Evolutionary conservation across 2,329 filamentous ascomycete species (phyloP).

Genomic region (Microcyclospora pomicola): DNA sequence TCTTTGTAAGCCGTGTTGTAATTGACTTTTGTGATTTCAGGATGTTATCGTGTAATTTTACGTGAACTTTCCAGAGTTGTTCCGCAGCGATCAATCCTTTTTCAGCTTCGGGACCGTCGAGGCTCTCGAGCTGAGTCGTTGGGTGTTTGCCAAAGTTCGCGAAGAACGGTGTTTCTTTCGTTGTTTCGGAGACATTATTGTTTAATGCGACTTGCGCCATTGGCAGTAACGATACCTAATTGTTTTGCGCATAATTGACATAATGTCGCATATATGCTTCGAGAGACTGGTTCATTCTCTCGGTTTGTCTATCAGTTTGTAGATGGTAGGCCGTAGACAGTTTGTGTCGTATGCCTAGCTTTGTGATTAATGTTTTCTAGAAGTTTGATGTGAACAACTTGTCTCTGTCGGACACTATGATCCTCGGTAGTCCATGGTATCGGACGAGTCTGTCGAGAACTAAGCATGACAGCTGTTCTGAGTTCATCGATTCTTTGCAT

Average conservation of each 20-base stretch:
- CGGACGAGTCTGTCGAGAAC: conserved; percentile 8
- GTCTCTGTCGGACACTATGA: conserved; percentile 12
- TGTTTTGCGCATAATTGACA: too few relatives aligned
- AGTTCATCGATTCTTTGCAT: conserved; percentile 6
- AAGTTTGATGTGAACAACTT: conserved; percentile 13
- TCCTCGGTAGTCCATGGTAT: conserved; percentile 8
- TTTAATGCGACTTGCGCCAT: conserved; percentile 15
- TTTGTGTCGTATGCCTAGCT: conserved; percentile 10
- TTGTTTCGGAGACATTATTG: conserved; percentile 7
- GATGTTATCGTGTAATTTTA: too few relatives aligned
- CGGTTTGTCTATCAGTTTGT: too few relatives aligned
- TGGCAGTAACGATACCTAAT: conserved; percentile 14
- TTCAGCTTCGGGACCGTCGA: too few relatives aligned
- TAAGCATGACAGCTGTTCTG: conserved; percentile 8
- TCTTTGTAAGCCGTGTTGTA: too few relatives aligned
- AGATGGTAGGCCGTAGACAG: conserved; percentile 17
- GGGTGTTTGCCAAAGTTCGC: conserved; percentile 7
- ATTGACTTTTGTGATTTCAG: too few relatives aligned
- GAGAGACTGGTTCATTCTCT: too few relatives aligned
- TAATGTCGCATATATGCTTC: too few relatives aligned
- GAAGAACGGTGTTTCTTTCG: conserved; percentile 10
- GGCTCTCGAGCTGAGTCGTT: too few relatives aligned
- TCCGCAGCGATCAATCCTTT: too few relatives aligned
- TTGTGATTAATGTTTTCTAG: conserved; percentile 8
- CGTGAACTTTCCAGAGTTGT: too few relatives aligned